Conservation (phyloP, 2,329 filamentous ascomycete species). For the Zalaria sp. region DNA sequence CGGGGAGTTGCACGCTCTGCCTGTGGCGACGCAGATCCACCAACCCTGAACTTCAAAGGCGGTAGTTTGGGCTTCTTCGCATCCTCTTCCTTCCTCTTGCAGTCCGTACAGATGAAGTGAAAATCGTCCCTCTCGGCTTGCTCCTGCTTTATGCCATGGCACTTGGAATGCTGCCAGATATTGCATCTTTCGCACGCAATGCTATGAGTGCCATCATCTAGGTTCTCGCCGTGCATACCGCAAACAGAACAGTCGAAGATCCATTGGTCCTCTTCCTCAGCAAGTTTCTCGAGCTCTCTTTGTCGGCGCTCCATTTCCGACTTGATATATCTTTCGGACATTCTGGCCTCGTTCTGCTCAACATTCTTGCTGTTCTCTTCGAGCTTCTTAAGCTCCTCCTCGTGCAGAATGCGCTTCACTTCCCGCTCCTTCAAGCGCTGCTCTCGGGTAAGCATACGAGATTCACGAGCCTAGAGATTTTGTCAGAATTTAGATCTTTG, state of each 20-base stretch:
- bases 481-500: slow-evolving; percentile 4
- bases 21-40: slow-evolving; percentile 11
- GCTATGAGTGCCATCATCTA: slow-evolving; percentile 85
- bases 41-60: slow-evolving; percentile 37
- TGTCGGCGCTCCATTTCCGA: slow-evolving; percentile 69
- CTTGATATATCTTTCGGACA: slow-evolving; percentile 69
- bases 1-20: slow-evolving; percentile 8
- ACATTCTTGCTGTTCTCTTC: slow-evolving; percentile 58
- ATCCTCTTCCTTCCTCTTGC: slow-evolving; percentile 53
- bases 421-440: slow-evolving; percentile 78
- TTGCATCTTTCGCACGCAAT: slow-evolving; percentile 89
- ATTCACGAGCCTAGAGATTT: slow-evolving; percentile 51
- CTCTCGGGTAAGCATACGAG: slow-evolving; percentile 70
- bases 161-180: slow-evolving; percentile 94
- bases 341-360: slow-evolving; percentile 29
- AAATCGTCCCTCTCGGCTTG: slow-evolving; percentile 80
- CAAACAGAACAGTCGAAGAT: slow-evolving; percentile 85
- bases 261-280: slow-evolving; percentile 66
- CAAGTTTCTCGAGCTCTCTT: slow-evolving; percentile 59
- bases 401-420: slow-evolving; percentile 64
- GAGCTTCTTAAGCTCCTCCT: slow-evolving; percentile 68
- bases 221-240: slow-evolving; percentile 73
- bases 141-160: slow-evolving; percentile 62
- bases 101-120: slow-evolving; percentile 70
- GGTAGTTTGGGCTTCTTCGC: slow-evolving; percentile 48